A percentile compares a stretch with the other conserved stretches of the same genome.
Conservation (phyloP, 768 basidiomycete genomes). For the Pleurotus cornucopiae region DNA sequence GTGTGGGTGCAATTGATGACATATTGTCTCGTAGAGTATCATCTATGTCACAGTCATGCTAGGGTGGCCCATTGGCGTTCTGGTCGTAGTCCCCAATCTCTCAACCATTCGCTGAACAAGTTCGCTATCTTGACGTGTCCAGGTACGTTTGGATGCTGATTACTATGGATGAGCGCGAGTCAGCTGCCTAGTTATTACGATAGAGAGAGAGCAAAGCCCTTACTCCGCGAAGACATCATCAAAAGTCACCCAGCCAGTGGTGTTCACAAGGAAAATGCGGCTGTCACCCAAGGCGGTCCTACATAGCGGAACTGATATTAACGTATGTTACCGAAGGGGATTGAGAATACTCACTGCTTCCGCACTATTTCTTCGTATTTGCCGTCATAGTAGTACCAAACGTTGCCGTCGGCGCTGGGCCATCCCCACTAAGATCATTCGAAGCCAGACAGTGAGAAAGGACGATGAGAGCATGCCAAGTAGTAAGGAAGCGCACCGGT, state of each 20-base stretch:
- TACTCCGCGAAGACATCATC: conserved; percentile 46
- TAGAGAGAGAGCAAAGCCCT: conserved; percentile 6
- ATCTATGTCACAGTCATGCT: neutral
- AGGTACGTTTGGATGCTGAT: conserved; percentile 41
- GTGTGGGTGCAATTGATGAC: no score
- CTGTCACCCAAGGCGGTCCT: conserved; percentile 40
- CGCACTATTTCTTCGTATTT: conserved; percentile 42
- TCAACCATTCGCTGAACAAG: conserved; percentile 40
- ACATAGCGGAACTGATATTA: neutral
- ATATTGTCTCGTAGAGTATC: no score
- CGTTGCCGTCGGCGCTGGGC: conserved; percentile 44
- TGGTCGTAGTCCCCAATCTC: conserved; percentile 40
- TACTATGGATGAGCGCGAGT: conserved; percentile 22
- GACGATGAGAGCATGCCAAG: neutral
- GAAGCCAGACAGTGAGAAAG: neutral
- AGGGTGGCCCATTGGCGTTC: conserved; percentile 15
- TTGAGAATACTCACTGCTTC: conserved; percentile 21
- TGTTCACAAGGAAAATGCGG: conserved; percentile 48
- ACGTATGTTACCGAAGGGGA: neutral
- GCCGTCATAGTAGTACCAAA: conserved; percentile 43
- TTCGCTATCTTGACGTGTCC: conserved; percentile 46
- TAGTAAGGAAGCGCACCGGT: conserved; percentile 30
- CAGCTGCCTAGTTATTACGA: neutral
- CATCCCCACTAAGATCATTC: conserved; percentile 44
- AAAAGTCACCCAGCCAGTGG: conserved; percentile 51